Evolutionary conservation across 2,329 filamentous ascomycete species (phyloP).

Genomic region (Tolypocladium paradoxum): DNA sequence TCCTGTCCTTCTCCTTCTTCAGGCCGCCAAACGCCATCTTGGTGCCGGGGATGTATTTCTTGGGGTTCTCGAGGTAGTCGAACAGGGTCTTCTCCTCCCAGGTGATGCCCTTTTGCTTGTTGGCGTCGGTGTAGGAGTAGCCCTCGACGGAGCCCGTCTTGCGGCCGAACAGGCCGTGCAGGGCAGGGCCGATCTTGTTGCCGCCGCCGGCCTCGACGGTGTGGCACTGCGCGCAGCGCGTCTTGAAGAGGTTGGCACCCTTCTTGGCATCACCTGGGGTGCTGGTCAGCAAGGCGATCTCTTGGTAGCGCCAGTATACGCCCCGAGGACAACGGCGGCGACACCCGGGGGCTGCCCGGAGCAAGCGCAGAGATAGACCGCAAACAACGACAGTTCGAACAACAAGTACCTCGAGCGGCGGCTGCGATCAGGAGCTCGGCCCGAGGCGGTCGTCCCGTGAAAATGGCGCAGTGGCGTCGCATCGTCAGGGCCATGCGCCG

Average conservation of each 20-base stretch:
- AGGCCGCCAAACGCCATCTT: slow-evolving; percentile 99
- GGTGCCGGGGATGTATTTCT: slow-evolving; percentile 99
- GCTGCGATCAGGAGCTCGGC: background rate
- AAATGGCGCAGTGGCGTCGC: slow-evolving; percentile 3
- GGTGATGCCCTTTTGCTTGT: slow-evolving; percentile 89
- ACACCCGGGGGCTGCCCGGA: background rate
- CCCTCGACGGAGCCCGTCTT: slow-evolving; percentile 85
- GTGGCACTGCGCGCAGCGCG: slow-evolving; percentile 97
- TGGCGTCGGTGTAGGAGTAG: slow-evolving; percentile 97
- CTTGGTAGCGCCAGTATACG: background rate
- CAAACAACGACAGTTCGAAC: background rate
- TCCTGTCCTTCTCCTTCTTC: slow-evolving; percentile 99
- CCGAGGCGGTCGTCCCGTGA: background rate
- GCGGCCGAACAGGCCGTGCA: slow-evolving; percentile 96
- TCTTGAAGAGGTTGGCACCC: slow-evolving; percentile 99
- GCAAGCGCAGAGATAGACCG: background rate
- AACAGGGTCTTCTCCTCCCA: slow-evolving; percentile 88
- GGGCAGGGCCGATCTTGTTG: slow-evolving; percentile 97
- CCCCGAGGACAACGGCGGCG: background rate
- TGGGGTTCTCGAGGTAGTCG: slow-evolving; percentile 99
- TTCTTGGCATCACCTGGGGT: slow-evolving; percentile 76
- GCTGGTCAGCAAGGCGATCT: background rate
- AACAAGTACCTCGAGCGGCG: background rate
- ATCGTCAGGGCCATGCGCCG: background rate
- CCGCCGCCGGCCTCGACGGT: slow-evolving; percentile 79